Evolutionary conservation across 75 land plant genomes (phyloP).

Genomic region (Pinus tabuliformis): DNA sequence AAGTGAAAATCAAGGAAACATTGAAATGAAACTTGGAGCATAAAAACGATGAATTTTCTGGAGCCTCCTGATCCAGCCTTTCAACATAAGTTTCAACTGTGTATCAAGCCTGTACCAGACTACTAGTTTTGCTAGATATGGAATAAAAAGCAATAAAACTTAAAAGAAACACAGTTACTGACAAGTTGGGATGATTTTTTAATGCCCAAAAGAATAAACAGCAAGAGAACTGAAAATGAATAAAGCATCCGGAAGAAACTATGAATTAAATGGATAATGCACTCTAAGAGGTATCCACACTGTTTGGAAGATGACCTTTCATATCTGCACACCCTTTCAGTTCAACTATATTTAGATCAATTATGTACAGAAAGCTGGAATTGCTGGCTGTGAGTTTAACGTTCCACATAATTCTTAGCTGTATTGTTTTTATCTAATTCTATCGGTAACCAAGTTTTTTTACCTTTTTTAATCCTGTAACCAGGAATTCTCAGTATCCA

Average conservation of each 20-base stretch:
- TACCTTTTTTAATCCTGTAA: neutral
- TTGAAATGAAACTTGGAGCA: neutral
- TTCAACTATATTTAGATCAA: no score
- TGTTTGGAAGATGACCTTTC: neutral
- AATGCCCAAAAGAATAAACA: neutral
- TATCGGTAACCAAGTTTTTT: no score
- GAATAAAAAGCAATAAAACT: neutral
- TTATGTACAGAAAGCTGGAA: no score
- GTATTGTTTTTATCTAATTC: no score
- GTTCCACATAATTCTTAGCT: no score
- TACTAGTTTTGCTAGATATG: neutral
- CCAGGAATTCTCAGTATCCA: neutral
- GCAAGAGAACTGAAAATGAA: neutral
- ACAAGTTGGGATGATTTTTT: neutral
- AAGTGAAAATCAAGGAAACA: neutral
- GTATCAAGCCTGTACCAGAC: neutral
- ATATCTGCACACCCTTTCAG: neutral
- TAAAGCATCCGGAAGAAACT: neutral
- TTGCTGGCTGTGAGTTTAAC: no score
- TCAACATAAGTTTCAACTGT: no score
- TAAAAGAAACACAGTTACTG: neutral
- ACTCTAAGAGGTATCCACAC: neutral
- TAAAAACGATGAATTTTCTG: neutral
- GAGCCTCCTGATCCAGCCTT: no score
- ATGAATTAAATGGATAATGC: neutral